Conservation (phyloP, 164 flowering plant genomes). For the Vitis vinifera region DNA sequence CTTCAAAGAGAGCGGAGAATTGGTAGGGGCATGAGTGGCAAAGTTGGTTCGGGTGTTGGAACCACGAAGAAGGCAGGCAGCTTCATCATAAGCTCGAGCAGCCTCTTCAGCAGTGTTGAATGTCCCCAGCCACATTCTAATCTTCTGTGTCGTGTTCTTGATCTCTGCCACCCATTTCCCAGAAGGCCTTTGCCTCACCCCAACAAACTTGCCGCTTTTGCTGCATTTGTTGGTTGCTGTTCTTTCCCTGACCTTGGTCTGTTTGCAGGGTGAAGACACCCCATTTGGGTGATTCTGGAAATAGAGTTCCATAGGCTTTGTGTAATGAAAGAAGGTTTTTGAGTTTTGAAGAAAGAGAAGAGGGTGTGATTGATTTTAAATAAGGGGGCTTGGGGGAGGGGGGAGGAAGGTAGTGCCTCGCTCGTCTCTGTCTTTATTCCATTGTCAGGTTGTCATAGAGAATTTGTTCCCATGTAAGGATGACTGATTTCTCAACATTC, state of each 20-base stretch:
- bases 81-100: conserved; percentile 50
- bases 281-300: conserved; percentile 11
- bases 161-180: conserved; percentile 55
- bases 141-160: conserved; percentile 41
- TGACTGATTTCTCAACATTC: conserved; percentile 21
- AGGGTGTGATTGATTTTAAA: neutral
- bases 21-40: conserved; percentile 12
- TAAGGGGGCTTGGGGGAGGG: neutral
- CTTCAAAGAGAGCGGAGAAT: conserved; percentile 32
- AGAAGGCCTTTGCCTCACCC: conserved; percentile 47
- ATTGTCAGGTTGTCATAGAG: conserved; percentile 14
- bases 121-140: conserved; percentile 54
- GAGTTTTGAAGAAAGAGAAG: neutral
- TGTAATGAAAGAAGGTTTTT: neutral
- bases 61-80: conserved; percentile 46
- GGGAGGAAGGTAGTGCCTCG: conserved; percentile 19
- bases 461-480: conserved; percentile 6
- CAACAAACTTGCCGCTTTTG: conserved; percentile 31
- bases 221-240: neutral
- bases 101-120: conserved; percentile 43
- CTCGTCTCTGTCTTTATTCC: conserved; percentile 13
- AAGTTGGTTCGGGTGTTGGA: conserved; percentile 48
- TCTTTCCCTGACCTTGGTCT: conserved; percentile 9
- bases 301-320: conserved; percentile 20
- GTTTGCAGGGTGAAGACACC: conserved; percentile 4